phyloP scores from a whole-genome alignment of 2,329 filamentous ascomycete species.

The Aureobasidium sp. region DNA sequence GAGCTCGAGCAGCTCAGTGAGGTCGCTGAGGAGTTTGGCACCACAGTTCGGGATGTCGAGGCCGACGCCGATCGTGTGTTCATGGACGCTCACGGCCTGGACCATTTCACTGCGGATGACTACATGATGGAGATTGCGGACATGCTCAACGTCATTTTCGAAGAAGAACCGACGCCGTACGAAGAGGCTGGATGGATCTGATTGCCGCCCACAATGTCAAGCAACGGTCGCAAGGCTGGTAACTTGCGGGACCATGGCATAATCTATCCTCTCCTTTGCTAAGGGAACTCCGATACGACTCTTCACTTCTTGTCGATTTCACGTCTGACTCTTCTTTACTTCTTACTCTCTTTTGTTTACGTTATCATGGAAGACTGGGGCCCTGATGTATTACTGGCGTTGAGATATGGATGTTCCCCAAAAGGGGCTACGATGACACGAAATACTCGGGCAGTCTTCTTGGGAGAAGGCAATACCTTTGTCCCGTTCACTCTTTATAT shows the following conservation, averaged over 20 bases:
- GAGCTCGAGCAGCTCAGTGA: slow-evolving; percentile 91
- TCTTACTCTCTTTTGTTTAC: slow-evolving; percentile 16
- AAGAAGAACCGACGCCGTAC: slow-evolving; percentile 22
- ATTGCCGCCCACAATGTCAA: slow-evolving; percentile 7
- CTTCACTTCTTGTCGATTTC: slow-evolving; percentile 17
- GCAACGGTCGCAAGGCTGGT: slow-evolving; percentile 19
- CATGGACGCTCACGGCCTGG: slow-evolving; percentile 62
- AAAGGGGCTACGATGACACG: slow-evolving; percentile 11
- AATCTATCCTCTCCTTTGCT: neutral
- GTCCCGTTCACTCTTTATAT: slow-evolving; percentile 16
- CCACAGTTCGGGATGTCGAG: slow-evolving; percentile 50
- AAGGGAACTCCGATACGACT: slow-evolving; percentile 1
- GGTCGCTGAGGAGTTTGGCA: slow-evolving; percentile 78
- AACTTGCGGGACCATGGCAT: slow-evolving; percentile 14
- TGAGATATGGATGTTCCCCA: slow-evolving; percentile 13
- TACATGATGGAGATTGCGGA: slow-evolving; percentile 76
- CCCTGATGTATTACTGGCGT: slow-evolving; percentile 15
- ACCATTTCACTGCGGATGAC: slow-evolving; percentile 69
- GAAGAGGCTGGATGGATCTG: slow-evolving; percentile 23
- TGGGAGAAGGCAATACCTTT: slow-evolving; percentile 8
- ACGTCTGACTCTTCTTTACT: slow-evolving; percentile 6
- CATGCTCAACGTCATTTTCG: slow-evolving; percentile 47
- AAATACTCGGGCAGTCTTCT: slow-evolving; percentile 17
- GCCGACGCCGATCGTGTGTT: slow-evolving; percentile 68
- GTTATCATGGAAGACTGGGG: slow-evolving; percentile 14